Evolutionary conservation across 495 filamentous ascomycete genomes (phyloP).

Genomic region (Podospora sp.): DNA sequence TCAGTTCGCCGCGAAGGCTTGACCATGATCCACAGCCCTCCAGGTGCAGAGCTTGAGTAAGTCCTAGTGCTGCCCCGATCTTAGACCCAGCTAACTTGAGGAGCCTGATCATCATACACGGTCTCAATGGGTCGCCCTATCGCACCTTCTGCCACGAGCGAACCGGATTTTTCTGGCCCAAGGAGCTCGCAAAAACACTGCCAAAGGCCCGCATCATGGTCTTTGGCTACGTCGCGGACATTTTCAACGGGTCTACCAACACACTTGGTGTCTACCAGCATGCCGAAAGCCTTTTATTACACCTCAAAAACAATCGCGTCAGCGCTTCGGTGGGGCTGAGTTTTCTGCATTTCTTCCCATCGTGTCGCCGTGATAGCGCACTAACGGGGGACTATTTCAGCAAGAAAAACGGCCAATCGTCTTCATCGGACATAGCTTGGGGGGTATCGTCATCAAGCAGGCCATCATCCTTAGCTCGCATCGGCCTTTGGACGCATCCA

Average conservation of each 20-base stretch:
- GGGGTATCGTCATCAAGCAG: constrained; percentile 18
- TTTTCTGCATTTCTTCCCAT: no score
- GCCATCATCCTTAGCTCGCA: no score
- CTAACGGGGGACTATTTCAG: no score
- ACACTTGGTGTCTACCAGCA: constrained; percentile 20
- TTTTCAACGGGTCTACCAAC: constrained; percentile 10
- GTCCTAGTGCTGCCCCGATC: neutral
- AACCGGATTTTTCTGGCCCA: constrained; percentile 18
- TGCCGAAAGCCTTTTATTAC: constrained; percentile 15
- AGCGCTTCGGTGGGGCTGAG: constrained; percentile 20
- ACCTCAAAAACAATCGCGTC: constrained; percentile 19
- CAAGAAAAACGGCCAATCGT: constrained; percentile 4
- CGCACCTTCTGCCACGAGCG: constrained; percentile 15
- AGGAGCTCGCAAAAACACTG: constrained; percentile 2
- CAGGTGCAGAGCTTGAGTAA: constrained; percentile 8
- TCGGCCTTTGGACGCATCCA: neutral
- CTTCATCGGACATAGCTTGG: constrained; percentile 25
- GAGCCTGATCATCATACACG: constrained; percentile 18
- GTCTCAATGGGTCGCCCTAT: constrained; percentile 18
- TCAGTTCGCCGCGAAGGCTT: constrained; percentile 13
- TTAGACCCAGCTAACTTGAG: no score
- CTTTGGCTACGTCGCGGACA: constrained; percentile 21
- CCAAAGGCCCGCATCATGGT: constrained; percentile 19
- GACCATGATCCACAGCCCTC: constrained; percentile 12
- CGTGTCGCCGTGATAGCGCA: no score